Base-by-base conservation (phyloP, 441 rosid species). In the Euphorbia celastroides region DNA sequence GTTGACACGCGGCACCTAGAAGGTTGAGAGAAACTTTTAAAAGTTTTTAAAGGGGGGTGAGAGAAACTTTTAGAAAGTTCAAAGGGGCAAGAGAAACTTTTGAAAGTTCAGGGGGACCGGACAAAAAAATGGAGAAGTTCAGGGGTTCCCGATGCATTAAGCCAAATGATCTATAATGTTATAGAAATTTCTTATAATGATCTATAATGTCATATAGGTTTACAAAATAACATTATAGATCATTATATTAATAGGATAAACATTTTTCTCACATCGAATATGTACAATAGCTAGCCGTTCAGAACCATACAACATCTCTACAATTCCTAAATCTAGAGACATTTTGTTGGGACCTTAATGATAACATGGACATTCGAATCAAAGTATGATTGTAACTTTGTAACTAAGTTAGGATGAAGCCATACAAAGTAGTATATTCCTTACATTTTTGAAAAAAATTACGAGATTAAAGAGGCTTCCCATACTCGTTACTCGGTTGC, bases 391-490 rank as follows among this genome's bases (percentile, higher is more conserved):
- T 32, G 50, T 30, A 41, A 14, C 48, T 42, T 60, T 31, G 46
- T 16, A 52, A 19, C 22, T 64, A 54, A 62, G n/a, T n/a, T 12
- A 46, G 44, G 22, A 46, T 41, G 62, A n/a, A n/a, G n/a, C n/a
- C 66, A 54, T 63, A 51, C 65, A 70, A 65, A 64, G 68, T 4
- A 73, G 60, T 31, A 61, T 38, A 42, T 38, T 20, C 62, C 32
- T 58, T 13, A 17, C 68, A 59, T 54, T 61, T 70, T 60, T 27
- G 13, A 38, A 25, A 31, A 59, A 57, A 59, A 57, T 25, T 59
- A 22, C 50, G 11, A 64, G 64, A 79, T 88, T 86, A 88, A 76
- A 90, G 89, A 62, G 97, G 98, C 87, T 90, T 88, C 78, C 81
- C 85, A 51, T 87, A 86, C 64, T 76, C 88, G 75, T 81, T 88